Evolutionary conservation across 1,284 basidiomycete species (phyloP).

Genomic region (Caloboletus firmus): DNA sequence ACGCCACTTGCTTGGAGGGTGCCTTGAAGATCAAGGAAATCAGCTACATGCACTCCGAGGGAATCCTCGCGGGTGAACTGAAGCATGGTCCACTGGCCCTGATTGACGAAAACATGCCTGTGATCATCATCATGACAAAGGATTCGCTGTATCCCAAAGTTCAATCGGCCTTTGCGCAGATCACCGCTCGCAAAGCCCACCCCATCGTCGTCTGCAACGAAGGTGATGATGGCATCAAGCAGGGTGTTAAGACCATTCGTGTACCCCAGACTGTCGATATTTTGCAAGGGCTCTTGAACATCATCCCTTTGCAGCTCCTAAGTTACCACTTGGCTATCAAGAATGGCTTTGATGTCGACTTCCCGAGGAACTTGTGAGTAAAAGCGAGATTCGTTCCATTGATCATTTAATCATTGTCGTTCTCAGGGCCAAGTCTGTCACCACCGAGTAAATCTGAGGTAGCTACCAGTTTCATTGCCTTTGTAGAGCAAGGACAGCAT

Average conservation of each 20-base stretch:
- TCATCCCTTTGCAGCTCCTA: constrained; percentile 94
- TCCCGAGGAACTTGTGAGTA: constrained; percentile 90
- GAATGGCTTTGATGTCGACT: constrained; percentile 97
- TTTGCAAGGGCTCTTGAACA: constrained; percentile 94
- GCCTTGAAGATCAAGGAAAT: constrained; percentile 99
- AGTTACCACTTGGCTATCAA: constrained; percentile 96
- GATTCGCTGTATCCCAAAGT: constrained; percentile 99
- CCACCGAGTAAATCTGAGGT: constrained; percentile 62
- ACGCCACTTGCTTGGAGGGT: constrained; percentile 97
- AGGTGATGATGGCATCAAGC: constrained; percentile 79
- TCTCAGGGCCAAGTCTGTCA: constrained; percentile 79
- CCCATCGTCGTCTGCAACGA: constrained; percentile 98
- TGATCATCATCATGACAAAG: constrained; percentile 98
- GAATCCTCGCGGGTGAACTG: constrained; percentile 95
- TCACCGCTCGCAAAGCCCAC: constrained; percentile 94
- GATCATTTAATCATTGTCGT: constrained; percentile 14
- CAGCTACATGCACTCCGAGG: constrained; percentile 90
- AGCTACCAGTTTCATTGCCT: neutral
- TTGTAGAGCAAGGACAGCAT: neutral
- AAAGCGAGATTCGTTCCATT: constrained; percentile 2
- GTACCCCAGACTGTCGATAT: constrained; percentile 95
- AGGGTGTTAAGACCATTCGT: constrained; percentile 81
- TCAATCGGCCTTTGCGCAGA: constrained; percentile 92
- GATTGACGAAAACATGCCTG: constrained; percentile 97
- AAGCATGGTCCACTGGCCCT: constrained; percentile 98